Evolutionary conservation across 208 protist species (phyloP).

Genomic region (Trypanosoma mega): DNA sequence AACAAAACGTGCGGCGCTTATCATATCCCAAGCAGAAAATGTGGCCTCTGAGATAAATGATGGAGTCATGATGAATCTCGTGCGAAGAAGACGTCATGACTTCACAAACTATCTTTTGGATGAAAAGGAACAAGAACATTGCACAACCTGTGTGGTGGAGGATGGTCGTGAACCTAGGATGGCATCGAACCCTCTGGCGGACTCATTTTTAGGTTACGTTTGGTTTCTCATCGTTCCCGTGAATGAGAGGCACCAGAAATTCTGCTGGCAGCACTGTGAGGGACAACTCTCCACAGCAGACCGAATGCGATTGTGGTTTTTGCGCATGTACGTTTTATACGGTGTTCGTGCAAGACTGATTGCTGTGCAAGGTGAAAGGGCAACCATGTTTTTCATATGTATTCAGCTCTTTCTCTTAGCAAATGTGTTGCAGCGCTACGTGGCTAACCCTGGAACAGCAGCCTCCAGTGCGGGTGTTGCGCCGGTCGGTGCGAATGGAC

Average conservation of each 20-base stretch:
- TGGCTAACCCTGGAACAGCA: not conserved
- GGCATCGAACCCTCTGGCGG: not conserved
- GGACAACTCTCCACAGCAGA: constrained; percentile 24
- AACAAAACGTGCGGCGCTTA: not conserved
- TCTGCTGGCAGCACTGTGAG: constrained; percentile 48
- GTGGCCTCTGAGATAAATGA: not conserved
- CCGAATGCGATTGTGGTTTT: constrained; percentile 16
- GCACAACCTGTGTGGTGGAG: constrained; percentile 7
- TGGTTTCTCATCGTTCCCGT: constrained; percentile 38
- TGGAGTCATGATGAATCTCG: not conserved
- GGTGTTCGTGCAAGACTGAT: constrained; percentile 17
- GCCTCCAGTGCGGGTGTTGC: not conserved
- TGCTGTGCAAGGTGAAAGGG: constrained; percentile 5
- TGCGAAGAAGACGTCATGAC: not conserved
- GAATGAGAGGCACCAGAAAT: constrained; percentile 25
- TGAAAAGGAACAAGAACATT: constrained; percentile 16
- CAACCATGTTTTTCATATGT: constrained; percentile 7
- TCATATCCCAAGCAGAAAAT: not conserved
- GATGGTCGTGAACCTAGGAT: not conserved
- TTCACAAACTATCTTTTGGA: constrained; percentile 12
- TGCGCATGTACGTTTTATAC: constrained; percentile 19
- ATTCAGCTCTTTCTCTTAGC: constrained; percentile 10
- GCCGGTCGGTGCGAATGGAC: not conserved
- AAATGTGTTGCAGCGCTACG: constrained; percentile 10
- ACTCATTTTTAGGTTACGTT: constrained; percentile 4